Conservation (phyloP, 148 eudicot genomes). For the Heliamphora exappendiculata region DNA sequence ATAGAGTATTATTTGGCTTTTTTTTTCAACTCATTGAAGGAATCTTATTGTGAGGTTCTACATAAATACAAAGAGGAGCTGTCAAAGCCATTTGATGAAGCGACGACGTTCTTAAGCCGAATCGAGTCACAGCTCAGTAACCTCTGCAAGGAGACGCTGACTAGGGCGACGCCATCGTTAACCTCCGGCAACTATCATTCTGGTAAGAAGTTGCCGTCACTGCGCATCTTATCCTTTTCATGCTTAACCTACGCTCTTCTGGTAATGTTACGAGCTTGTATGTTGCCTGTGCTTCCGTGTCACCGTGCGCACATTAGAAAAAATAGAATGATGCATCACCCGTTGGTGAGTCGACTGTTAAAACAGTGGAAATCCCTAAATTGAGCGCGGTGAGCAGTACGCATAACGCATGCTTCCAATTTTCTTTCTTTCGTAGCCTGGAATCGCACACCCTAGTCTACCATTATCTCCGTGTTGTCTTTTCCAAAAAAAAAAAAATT, state of each 20-base stretch:
- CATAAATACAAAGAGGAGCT: slow-evolving; percentile 24
- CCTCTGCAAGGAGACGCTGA: slow-evolving; percentile 25
- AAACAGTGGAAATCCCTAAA: slow-evolving; percentile 9
- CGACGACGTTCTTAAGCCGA: slow-evolving; percentile 21
- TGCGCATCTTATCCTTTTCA: slow-evolving; percentile 3
- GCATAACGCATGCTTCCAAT: background rate
- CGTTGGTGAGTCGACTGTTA: background rate
- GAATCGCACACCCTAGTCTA: slow-evolving; percentile 10
- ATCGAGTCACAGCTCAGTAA: slow-evolving; percentile 23
- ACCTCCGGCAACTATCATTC: slow-evolving; percentile 16
- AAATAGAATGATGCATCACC: background rate
- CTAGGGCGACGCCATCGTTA: slow-evolving; percentile 10
- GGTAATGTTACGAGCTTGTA: background rate
- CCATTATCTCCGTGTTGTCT: slow-evolving; percentile 19
- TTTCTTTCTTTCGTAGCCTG: background rate
- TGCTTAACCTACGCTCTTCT: background rate
- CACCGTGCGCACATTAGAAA: slow-evolving; percentile 8
- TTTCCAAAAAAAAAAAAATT: too few species aligned
- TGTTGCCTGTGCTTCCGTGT: background rate
- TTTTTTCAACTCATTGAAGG: slow-evolving; percentile 1
- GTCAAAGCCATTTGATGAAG: slow-evolving; percentile 21
- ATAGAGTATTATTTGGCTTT: background rate
- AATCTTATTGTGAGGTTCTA: slow-evolving; percentile 20
- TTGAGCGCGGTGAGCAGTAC: background rate
- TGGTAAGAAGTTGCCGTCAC: slow-evolving; percentile 5